phyloP scores from a whole-genome alignment of 1,284 basidiomycete genomes.

The Ceratobasidium sp. region DNA sequence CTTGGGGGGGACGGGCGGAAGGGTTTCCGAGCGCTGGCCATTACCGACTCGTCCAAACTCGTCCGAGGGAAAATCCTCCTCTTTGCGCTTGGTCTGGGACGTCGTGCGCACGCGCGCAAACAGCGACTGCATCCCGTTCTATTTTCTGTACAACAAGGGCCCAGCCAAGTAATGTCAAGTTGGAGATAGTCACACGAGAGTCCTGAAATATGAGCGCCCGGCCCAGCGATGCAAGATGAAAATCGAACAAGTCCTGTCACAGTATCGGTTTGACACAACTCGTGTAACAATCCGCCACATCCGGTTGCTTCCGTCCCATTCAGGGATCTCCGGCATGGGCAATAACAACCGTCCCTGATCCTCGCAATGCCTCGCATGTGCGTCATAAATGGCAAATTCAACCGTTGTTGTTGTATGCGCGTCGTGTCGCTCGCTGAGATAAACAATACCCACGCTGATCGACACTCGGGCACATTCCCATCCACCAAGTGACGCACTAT shows the following conservation, averaged over 20 bases:
- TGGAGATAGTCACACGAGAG: too few species aligned
- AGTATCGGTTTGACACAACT: too few species aligned
- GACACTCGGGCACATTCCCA: too few species aligned
- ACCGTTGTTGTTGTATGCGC: too few species aligned
- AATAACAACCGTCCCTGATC: constrained; percentile 18
- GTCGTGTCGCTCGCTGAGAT: too few species aligned
- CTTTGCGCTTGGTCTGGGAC: constrained; percentile 17
- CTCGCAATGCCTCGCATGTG: background rate
- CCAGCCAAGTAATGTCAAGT: too few species aligned
- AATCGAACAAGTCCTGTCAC: background rate
- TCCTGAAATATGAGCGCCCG: too few species aligned
- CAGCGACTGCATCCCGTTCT: constrained; percentile 22
- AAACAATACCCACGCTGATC: too few species aligned
- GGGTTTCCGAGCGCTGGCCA: constrained; percentile 55
- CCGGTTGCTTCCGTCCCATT: constrained; percentile 1
- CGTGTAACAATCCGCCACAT: background rate
- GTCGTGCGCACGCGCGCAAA: constrained; percentile 35
- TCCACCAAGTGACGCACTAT: too few species aligned
- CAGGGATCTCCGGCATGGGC: constrained; percentile 20
- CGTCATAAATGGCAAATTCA: too few species aligned
- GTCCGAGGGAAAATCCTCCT: constrained; percentile 52
- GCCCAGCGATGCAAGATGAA: constrained; percentile 31
- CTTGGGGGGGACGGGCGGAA: constrained; percentile 49
- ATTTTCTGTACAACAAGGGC: too few species aligned
- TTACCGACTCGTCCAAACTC: constrained; percentile 66